These are phyloP conservation scores for Aspergillus aculeatinus DNA, from an alignment of 2,329 filamentous ascomycete genomes.

Conservation along the genomic window DNA sequence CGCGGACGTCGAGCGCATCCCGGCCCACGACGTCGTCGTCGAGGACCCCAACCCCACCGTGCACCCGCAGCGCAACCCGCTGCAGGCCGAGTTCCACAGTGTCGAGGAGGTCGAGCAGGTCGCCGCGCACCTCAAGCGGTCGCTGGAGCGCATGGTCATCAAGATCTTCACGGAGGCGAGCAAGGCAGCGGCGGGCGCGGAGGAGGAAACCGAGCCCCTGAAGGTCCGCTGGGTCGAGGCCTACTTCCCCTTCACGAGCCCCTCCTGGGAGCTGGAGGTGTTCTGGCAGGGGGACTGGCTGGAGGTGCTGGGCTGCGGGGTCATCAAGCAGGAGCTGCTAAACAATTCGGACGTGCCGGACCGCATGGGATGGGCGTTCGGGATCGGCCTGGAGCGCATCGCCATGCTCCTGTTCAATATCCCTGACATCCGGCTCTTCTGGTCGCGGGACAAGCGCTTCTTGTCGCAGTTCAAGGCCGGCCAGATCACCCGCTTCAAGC, in stretches of 20 bases:
- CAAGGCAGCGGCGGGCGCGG: constrained; percentile 61
- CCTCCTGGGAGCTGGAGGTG: constrained; percentile 94
- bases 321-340: constrained; percentile 80
- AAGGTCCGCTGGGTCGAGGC: constrained; percentile 93
- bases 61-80: constrained; percentile 75
- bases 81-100: constrained; percentile 71
- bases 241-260: constrained; percentile 95
- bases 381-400: constrained; percentile 87
- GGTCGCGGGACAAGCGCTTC: constrained; percentile 83
- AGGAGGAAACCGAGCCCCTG: constrained; percentile 67
- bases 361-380: constrained; percentile 91
- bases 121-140: constrained; percentile 80
- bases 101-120: constrained; percentile 78
- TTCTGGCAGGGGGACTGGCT: constrained; percentile 95
- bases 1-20: constrained; percentile 69
- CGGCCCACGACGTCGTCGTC: constrained; percentile 71
- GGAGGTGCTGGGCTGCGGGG: constrained; percentile 89
- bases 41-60: constrained; percentile 80
- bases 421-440: constrained; percentile 94
- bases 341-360: constrained; percentile 71
- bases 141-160: constrained; percentile 83
- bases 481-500: constrained; percentile 65
- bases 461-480: constrained; percentile 71
- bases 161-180: constrained; percentile 81
- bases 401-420: constrained; percentile 97